Conservation (phyloP, 116 monocot species). For the Zostera marina region DNA sequence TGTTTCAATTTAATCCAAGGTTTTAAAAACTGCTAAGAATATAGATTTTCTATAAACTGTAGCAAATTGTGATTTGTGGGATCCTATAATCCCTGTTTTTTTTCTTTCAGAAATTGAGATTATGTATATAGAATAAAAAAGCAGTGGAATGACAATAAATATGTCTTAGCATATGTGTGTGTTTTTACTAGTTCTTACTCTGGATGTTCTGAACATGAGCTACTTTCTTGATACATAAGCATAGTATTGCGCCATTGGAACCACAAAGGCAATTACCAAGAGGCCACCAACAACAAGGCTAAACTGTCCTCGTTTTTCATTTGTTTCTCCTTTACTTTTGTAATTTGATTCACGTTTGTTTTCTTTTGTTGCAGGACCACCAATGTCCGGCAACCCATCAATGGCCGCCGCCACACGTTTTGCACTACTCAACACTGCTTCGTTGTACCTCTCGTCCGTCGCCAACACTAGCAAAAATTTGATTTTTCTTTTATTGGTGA, state of each 20-base stretch:
- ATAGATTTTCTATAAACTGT: no score
- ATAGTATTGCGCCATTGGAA: slow-evolving; percentile 99
- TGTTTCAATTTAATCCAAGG: no score
- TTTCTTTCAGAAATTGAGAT: no score
- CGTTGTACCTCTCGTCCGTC: slow-evolving; percentile 97
- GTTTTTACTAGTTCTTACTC: no score
- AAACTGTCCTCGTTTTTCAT: slow-evolving; percentile 91
- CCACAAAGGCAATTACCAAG: slow-evolving; percentile 87
- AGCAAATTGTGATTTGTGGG: no score
- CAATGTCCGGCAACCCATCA: slow-evolving; percentile 89
- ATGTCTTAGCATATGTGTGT: background rate
- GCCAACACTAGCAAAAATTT: slow-evolving; percentile 45
- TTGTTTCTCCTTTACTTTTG: slow-evolving; percentile 74
- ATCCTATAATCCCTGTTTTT: no score
- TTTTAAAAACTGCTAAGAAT: no score
- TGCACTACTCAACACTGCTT: slow-evolving; percentile 64
- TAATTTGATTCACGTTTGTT: slow-evolving; percentile 96
- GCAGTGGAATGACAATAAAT: background rate
- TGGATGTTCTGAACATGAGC: no score
- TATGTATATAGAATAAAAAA: no score
- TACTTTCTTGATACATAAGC: slow-evolving; percentile 78
- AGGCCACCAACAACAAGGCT: slow-evolving; percentile 87
- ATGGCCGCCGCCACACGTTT: slow-evolving; percentile 83
- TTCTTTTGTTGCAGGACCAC: slow-evolving; percentile 67
- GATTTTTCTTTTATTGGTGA: no score